Conservation (phyloP, 2,329 filamentous ascomycete species). For the Xylaria sp. region DNA sequence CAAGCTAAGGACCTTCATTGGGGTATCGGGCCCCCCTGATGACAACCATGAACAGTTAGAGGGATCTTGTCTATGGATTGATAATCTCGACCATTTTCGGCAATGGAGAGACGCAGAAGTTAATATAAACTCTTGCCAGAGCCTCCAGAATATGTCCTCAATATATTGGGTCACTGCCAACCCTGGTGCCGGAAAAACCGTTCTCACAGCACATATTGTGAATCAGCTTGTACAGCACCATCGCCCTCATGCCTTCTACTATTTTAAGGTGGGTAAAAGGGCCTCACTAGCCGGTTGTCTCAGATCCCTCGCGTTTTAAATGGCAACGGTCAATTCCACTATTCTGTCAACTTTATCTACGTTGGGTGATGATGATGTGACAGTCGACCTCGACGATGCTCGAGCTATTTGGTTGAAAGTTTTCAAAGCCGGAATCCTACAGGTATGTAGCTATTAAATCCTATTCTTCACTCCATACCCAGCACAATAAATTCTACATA, state of each 20-base stretch:
- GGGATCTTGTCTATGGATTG: conserved; percentile 42
- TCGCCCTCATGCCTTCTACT: background rate
- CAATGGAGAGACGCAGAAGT: conserved; percentile 32
- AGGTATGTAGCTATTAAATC: background rate
- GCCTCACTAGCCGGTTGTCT: background rate
- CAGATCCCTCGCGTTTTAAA: background rate
- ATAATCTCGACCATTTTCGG: conserved; percentile 36
- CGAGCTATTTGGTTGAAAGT: background rate
- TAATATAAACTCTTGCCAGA: background rate
- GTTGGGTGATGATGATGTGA: background rate
- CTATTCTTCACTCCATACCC: background rate
- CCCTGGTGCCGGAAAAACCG: background rate
- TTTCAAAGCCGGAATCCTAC: background rate
- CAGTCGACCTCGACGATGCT: background rate
- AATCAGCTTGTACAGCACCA: background rate
- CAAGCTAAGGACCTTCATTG: background rate
- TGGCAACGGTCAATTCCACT: background rate
- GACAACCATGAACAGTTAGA: conserved; percentile 34
- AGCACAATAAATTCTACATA: background rate
- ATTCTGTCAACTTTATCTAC: background rate
- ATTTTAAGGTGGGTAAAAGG: background rate
- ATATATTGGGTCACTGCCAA: background rate
- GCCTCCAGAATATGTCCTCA: background rate
- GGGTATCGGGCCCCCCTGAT: background rate
- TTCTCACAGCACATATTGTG: background rate